A percentile compares a stretch with the other conserved stretches of the same genome.
phyloP scores from a whole-genome alignment of 805 yeast species.

The Zygoascus flipseniorum region DNA sequence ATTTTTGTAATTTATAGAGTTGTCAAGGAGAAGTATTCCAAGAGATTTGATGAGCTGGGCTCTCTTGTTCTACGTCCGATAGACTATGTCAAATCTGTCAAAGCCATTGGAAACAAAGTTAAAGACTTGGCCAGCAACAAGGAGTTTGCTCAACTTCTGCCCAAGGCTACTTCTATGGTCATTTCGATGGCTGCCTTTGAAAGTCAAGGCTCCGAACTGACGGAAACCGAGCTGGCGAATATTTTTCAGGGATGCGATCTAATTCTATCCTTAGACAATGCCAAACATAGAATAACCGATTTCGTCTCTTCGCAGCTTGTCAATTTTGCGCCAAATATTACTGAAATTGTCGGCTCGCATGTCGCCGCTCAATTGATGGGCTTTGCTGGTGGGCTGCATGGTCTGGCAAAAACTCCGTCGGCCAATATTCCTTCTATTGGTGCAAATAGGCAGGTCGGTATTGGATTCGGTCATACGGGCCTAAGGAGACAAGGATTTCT shows the following conservation, averaged over 20 bases:
- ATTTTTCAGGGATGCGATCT: slow-evolving; percentile 41
- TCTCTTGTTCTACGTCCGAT: slow-evolving; percentile 52
- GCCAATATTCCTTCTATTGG: slow-evolving; percentile 82
- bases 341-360: slow-evolving; percentile 61
- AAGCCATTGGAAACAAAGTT: slow-evolving; percentile 43
- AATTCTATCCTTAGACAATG: slow-evolving; percentile 37
- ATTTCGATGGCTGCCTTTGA: slow-evolving; percentile 66
- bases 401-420: slow-evolving; percentile 62
- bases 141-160: slow-evolving; percentile 35
- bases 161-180: slow-evolving; percentile 61
- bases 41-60: slow-evolving; percentile 65
- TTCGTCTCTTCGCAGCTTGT: slow-evolving; percentile 52
- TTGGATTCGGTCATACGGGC: slow-evolving; percentile 37
- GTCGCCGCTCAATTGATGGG: slow-evolving; percentile 68
- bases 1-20: slow-evolving; percentile 41
- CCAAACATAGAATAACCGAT: slow-evolving; percentile 37
- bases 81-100: slow-evolving; percentile 49
- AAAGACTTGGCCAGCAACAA: slow-evolving; percentile 14
- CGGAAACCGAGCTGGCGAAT: slow-evolving; percentile 29
- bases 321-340: slow-evolving; percentile 69
- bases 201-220: slow-evolving; percentile 28
- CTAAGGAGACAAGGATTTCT: slow-evolving; percentile 62
- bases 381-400: slow-evolving; percentile 57
- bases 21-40: slow-evolving; percentile 44
- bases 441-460: slow-evolving; percentile 30